These are phyloP conservation scores for Diddensiella caesifluorescens DNA, from an alignment of 805 yeast genomes.

Conservation along the genomic window DNA sequence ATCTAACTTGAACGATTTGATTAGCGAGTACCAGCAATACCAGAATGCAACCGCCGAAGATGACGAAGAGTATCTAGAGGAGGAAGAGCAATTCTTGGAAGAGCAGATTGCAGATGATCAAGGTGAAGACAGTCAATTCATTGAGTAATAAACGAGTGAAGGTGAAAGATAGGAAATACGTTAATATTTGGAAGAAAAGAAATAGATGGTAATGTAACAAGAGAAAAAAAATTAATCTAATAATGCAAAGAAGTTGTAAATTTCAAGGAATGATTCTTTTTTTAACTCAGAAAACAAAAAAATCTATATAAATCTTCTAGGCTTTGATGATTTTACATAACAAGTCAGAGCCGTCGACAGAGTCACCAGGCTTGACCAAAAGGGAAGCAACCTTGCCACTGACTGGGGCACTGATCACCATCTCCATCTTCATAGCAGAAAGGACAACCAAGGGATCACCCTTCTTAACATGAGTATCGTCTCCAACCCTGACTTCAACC, in stretches of 20 bases:
- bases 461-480: constrained; percentile 85
- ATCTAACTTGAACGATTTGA: constrained; percentile 85
- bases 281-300: background rate
- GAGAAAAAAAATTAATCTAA: too few species aligned
- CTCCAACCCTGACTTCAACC: constrained; percentile 87
- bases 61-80: constrained; percentile 48
- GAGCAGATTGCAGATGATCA: constrained; percentile 3
- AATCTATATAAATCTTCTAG: background rate
- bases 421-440: constrained; percentile 99
- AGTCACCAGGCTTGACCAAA: constrained; percentile 80
- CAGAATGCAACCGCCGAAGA: constrained; percentile 80
- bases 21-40: constrained; percentile 89
- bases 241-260: too few species aligned
- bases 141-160: too few species aligned
- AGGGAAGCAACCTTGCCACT: constrained; percentile 79
- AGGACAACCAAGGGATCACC: constrained; percentile 93
- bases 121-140: constrained; percentile 6
- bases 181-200: too few species aligned
- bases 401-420: constrained; percentile 92
- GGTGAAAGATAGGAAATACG: too few species aligned
- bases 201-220: too few species aligned
- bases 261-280: background rate
- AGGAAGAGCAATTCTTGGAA: constrained; percentile 13
- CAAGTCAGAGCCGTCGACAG: constrained; percentile 91
- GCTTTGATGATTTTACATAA: constrained; percentile 53